Evolutionary conservation across 1,139 yeast genomes (phyloP).

Genomic region (Geotrichum macrosporum): DNA sequence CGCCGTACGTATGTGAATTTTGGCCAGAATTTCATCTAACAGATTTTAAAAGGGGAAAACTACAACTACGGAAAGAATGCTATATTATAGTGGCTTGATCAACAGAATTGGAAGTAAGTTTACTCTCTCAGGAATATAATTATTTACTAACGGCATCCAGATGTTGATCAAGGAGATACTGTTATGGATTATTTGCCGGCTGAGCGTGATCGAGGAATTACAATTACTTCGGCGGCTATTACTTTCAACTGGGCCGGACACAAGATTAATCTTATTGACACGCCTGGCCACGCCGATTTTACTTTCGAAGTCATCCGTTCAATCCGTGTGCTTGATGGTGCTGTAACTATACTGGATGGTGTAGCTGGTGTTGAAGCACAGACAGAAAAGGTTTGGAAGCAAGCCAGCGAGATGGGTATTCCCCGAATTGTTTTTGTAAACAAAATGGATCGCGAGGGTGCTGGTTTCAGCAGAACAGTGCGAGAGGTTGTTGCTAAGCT

Average conservation of each 20-base stretch:
- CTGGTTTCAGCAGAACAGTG: conserved; percentile 88
- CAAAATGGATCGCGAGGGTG: conserved; percentile 96
- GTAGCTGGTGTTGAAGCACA: conserved; percentile 99
- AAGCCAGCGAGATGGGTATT: conserved; percentile 60
- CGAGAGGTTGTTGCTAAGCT: conserved; percentile 77
- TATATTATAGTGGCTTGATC: conserved; percentile 80
- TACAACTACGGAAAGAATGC: conserved; percentile 86
- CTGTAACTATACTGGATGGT: conserved; percentile 85
- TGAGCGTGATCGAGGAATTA: conserved; percentile 89
- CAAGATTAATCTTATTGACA: conserved; percentile 81
- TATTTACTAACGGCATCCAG: conserved; percentile 28
- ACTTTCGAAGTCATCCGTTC: conserved; percentile 91
- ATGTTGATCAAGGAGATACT: conserved; percentile 96
- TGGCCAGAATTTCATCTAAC: conserved; percentile 8
- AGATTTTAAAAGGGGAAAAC: conserved; percentile 53
- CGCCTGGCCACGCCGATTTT: conserved; percentile 99
- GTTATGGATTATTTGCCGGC: conserved; percentile 90
- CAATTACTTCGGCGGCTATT: conserved; percentile 95
- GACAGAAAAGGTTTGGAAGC: conserved; percentile 95
- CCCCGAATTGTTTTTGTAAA: conserved; percentile 80
- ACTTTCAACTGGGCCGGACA: conserved; percentile 80
- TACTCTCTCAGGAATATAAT: neutral
- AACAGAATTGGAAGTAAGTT: conserved; percentile 57
- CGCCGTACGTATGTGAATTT: conserved; percentile 40
- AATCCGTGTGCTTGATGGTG: conserved; percentile 86